Evolutionary conservation across 257 asterid genomes (phyloP).

Genomic region (Salvia miltiorrhiza): DNA sequence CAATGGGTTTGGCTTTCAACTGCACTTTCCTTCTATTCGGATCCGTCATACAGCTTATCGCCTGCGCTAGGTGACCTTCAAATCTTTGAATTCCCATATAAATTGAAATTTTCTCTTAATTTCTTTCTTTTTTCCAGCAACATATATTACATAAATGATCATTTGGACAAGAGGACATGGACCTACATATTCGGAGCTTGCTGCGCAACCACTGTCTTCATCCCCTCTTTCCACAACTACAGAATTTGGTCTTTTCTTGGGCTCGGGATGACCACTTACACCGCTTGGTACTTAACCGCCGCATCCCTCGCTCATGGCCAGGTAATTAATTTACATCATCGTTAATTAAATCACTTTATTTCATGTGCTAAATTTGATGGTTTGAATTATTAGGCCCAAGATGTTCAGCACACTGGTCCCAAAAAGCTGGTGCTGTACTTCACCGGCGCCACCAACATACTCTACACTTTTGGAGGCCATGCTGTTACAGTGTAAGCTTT

Average conservation of each 20-base stretch:
- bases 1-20: slow-evolving; percentile 72
- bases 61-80: slow-evolving; percentile 63
- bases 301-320: slow-evolving; percentile 74
- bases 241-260: slow-evolving; percentile 88
- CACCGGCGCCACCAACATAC: slow-evolving; percentile 89
- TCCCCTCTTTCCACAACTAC: slow-evolving; percentile 89
- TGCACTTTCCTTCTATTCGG: slow-evolving; percentile 81
- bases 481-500: slow-evolving; percentile 81
- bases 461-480: slow-evolving; percentile 90
- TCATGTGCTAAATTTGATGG: too few relatives aligned
- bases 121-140: slow-evolving; percentile 37
- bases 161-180: slow-evolving; percentile 88
- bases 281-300: slow-evolving; percentile 87
- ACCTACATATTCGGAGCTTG: slow-evolving; percentile 92
- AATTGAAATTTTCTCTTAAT: too few relatives aligned
- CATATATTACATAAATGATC: slow-evolving; percentile 77
- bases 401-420: slow-evolving; percentile 67
- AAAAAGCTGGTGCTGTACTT: slow-evolving; percentile 61
- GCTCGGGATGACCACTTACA: slow-evolving; percentile 81
- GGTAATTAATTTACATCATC: slow-evolving; percentile 45
- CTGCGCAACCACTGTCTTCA: slow-evolving; percentile 81
- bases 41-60: slow-evolving; percentile 88
- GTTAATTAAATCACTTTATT: too few relatives aligned
- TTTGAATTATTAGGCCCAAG: slow-evolving; percentile 50
- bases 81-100: not conserved